Percentiles rank a stretch among this genome's conserved stretches.
phyloP scores from a whole-genome alignment of 768 basidiomycete species.

The Amanita polypyramis region DNA sequence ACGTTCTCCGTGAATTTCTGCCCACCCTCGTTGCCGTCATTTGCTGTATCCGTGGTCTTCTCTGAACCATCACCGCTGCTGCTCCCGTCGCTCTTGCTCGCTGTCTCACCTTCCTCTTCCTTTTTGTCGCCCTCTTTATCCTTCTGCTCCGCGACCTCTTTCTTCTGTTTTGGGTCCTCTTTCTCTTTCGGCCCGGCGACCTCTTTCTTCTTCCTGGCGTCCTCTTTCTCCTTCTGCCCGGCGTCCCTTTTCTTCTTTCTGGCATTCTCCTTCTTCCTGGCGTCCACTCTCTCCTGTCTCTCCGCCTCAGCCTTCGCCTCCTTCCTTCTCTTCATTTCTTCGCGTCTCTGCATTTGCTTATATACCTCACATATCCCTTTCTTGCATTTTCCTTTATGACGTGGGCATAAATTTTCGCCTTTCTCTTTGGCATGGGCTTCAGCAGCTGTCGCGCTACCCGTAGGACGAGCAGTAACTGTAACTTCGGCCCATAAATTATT shows the following conservation, averaged over 20 bases:
- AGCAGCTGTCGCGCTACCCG: not conserved
- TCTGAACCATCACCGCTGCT: too few relatives aligned
- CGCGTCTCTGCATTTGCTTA: not conserved
- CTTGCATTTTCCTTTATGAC: constrained; percentile 1
- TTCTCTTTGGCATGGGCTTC: not conserved
- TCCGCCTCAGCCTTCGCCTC: too few relatives aligned
- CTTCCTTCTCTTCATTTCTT: not conserved
- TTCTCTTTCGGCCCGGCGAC: not conserved
- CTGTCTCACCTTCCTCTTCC: not conserved
- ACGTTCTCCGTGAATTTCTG: too few relatives aligned
- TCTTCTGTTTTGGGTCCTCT: not conserved
- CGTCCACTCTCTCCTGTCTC: not conserved
- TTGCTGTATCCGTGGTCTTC: too few relatives aligned
- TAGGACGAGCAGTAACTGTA: not conserved
- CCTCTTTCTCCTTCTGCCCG: not conserved
- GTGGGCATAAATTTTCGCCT: not conserved
- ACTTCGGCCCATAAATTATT: not conserved
- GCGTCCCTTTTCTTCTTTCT: not conserved
- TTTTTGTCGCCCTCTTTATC: not conserved
- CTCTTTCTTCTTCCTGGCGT: too few relatives aligned
- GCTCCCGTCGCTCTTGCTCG: not conserved
- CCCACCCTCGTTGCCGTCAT: too few relatives aligned
- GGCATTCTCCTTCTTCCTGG: not conserved
- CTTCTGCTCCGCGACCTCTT: not conserved
- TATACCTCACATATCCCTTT: not conserved